These are phyloP conservation scores for Cryptosporidium muris DNA, from an alignment of 169 alveolate species.

Conservation along the genomic window DNA sequence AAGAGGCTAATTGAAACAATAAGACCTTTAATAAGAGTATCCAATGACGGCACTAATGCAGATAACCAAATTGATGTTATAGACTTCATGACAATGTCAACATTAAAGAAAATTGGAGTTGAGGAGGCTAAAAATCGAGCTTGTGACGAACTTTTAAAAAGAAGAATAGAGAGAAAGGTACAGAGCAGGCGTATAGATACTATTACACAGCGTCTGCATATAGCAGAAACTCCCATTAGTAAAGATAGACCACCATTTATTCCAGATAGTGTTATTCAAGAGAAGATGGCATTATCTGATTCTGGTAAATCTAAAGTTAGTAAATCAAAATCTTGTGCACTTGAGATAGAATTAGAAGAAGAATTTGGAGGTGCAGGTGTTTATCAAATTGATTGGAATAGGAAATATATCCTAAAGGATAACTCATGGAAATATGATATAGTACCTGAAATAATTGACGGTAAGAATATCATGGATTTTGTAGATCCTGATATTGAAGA, in stretches of 20 bases:
- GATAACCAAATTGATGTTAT: slow-evolving; percentile 73
- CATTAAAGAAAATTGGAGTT: slow-evolving; percentile 86
- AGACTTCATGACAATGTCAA: slow-evolving; percentile 74
- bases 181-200: slow-evolving; percentile 78
- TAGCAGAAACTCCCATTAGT: slow-evolving; percentile 76
- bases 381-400: slow-evolving; percentile 89
- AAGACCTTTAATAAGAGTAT: slow-evolving; percentile 73
- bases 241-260: slow-evolving; percentile 85
- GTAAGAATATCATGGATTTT: slow-evolving; percentile 96
- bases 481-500: slow-evolving; percentile 95
- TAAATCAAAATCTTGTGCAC: slow-evolving; percentile 54
- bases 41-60: slow-evolving; percentile 72
- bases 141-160: slow-evolving; percentile 82
- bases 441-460: slow-evolving; percentile 96
- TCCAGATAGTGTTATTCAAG: slow-evolving; percentile 85
- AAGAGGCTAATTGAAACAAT: slow-evolving; percentile 82
- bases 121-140: slow-evolving; percentile 89
- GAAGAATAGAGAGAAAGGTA: slow-evolving; percentile 62
- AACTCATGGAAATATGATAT: slow-evolving; percentile 97
- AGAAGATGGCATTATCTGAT: slow-evolving; percentile 7
- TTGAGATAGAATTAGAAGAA: slow-evolving; percentile 79
- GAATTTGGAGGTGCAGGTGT: slow-evolving; percentile 99
- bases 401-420: slow-evolving; percentile 85
- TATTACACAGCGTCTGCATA: slow-evolving; percentile 80
- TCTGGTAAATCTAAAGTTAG: not conserved